A percentile compares a stretch with the other conserved stretches of the same genome.
Evolutionary conservation across 1,284 basidiomycete species (phyloP).

Genomic region (Kwoniella shivajii): DNA sequence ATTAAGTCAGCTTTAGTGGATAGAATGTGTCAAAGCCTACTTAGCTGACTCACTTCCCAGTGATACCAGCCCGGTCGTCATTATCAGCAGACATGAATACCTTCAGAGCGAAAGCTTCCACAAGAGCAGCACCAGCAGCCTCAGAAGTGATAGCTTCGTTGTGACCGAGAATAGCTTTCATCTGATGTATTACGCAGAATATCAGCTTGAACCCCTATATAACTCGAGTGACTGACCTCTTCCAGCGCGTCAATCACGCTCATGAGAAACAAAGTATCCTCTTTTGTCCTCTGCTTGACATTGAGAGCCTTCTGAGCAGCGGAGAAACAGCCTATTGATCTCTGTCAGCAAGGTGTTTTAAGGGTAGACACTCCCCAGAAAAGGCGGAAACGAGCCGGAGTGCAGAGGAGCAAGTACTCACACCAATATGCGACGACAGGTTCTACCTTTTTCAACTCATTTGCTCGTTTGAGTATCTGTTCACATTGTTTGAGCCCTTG

Average conservation of each 20-base stretch:
- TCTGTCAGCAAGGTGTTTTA: background rate
- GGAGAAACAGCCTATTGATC: conserved; percentile 73
- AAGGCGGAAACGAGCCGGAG: background rate
- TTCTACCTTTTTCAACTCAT: conserved; percentile 78
- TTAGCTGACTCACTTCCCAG: conserved; percentile 63
- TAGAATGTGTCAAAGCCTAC: background rate
- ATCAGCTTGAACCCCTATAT: background rate
- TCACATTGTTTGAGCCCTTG: conserved; percentile 59
- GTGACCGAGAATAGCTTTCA: conserved; percentile 72
- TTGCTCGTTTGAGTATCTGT: conserved; percentile 84
- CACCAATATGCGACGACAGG: conserved; percentile 94
- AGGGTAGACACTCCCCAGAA: background rate
- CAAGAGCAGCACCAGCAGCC: conserved; percentile 77
- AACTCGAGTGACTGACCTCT: conserved; percentile 52
- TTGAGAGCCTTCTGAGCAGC: conserved; percentile 85
- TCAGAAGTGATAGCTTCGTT: conserved; percentile 85
- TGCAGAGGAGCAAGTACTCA: conserved; percentile 54
- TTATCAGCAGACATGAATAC: conserved; percentile 89
- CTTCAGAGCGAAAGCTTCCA: conserved; percentile 90
- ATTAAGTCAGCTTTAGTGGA: background rate
- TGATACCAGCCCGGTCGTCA: conserved; percentile 76
- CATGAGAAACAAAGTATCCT: conserved; percentile 71
- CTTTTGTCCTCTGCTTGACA: conserved; percentile 63
- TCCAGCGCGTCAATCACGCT: conserved; percentile 78
- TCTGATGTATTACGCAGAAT: conserved; percentile 42